Base-by-base conservation (phyloP, 2,329 filamentous ascomycete species). In the Juglanconis oblonga region DNA sequence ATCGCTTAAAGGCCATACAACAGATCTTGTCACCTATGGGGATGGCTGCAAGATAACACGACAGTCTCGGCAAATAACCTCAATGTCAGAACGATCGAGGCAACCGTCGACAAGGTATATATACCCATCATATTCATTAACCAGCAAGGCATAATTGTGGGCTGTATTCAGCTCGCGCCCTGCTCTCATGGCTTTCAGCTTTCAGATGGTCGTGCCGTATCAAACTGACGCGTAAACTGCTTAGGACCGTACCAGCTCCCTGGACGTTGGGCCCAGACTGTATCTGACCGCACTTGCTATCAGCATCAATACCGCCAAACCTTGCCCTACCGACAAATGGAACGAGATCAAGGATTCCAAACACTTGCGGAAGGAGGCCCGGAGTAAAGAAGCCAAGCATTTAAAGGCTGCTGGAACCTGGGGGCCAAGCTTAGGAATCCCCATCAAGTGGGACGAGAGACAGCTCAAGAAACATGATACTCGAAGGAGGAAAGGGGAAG, bases 41-140 rank as follows among this genome's bases (percentile, higher is more conserved):
- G 89, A 14, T 93, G 90, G 90, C 79, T 79, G 9, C 74, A 77
- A 8, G 76, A 80, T 0, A 69, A 82, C 32, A 89, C 87, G 1
- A 92, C 89, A 0, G 74, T 93, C 55, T 91, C 88, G 3, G 88
- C 87, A 63, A 92, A 93, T 69, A 80, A 83, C 29, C 83, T 83
- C 1, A 86, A 89, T 49, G 82, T 85, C 29, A 89, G 85, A 64
- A 82, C 87, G 64, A 84, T 93, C 49, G 85, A 90, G 38, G 57
- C 57, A 8, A 57, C 53, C 4, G 57, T 61, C 14, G 59, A 61
- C 51, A 55, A 58, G 47, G 59, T 61, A 35, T 29, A 35, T 29
- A 17, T 13, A 14, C 29, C 14, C 24, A 24, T 24, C 24, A 24
- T 24, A 24, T 2, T 13, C 9, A 7, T 9, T 14, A 47, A 6